phyloP scores from a whole-genome alignment of 306 rosid genomes.

The Cicer pinnatifidum region DNA sequence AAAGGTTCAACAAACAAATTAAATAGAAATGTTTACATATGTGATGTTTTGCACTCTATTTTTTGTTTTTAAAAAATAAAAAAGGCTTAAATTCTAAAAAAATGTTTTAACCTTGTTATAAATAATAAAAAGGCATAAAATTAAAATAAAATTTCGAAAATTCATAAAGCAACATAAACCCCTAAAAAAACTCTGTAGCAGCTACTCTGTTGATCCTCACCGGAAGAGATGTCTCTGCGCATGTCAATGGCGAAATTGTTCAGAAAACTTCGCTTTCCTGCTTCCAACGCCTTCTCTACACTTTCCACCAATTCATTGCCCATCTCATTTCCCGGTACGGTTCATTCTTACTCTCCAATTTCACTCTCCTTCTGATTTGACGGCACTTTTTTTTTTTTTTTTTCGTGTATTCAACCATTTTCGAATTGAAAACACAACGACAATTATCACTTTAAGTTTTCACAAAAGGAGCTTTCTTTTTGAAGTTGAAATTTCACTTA shows the following conservation, averaged over 20 bases:
- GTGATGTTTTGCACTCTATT: too few relatives aligned
- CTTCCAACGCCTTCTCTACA: constrained; percentile 31
- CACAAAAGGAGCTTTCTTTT: neutral
- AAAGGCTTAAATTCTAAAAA: too few relatives aligned
- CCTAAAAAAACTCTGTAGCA: constrained; percentile 4
- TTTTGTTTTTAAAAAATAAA: too few relatives aligned
- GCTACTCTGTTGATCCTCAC: neutral
- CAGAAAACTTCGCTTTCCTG: constrained; percentile 50
- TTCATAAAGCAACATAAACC: constrained; percentile 1
- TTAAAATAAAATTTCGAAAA: too few relatives aligned
- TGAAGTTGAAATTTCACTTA: constrained; percentile 1
- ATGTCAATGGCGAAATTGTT: constrained; percentile 48
- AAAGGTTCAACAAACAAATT: too few relatives aligned
- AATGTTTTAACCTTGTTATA: too few relatives aligned
- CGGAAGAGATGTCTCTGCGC: constrained; percentile 53
- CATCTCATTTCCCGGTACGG: constrained; percentile 49
- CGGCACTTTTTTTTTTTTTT: too few relatives aligned
- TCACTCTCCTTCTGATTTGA: constrained; percentile 5
- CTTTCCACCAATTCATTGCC: constrained; percentile 38
- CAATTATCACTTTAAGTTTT: constrained; percentile 18
- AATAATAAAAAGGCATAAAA: too few relatives aligned
- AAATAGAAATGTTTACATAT: too few relatives aligned
- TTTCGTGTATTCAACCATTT: too few relatives aligned
- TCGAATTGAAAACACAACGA: constrained; percentile 21
- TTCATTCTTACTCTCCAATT: neutral